Base-by-base conservation (phyloP, 192 early-diverging fungal genomes). In the Phycomyces nitens region DNA sequence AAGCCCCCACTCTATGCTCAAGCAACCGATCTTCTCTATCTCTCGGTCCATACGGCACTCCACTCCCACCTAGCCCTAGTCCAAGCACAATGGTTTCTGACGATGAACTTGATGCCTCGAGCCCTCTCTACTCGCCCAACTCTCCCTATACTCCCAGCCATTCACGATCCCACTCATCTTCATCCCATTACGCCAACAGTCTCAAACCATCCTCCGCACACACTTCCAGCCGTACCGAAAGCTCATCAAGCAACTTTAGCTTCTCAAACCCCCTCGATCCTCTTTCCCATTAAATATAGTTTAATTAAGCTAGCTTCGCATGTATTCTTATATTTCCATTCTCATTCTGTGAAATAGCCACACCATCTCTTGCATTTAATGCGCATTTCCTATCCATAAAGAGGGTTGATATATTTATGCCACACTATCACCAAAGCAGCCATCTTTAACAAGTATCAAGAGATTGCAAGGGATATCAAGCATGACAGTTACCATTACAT, bases 71-170 rank as follows among this genome's bases (percentile, higher is more conserved):
- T 12, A 69, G 66, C 8, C 71, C 71, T 18, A 73, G 71, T 38
- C 71, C 71, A 10, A 62, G 71, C 22, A 56, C 66, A 40, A 59
- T 73, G 21, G 50, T 73, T 14, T 73, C 71, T 10, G 71, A 73
- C 20, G 71, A 73, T 27, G 71, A 73, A 38, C 21, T 63, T 26
- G 62, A 63, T 42, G 44, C 22, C 8, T 56, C 66, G 21, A 69
- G 66, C 10, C 60, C 66, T 54, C 34, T 70, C n/a, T 70, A 70
- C 27, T 58, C 61, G 0, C 68, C 68, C 24, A 53, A 70, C 41
- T 64, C 56, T 5, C 68, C 68, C 12, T 60, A 64, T 38, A 70
- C 68, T n/a, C 68, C 68, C 18, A 58, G 61, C 47, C 54, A 65
- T 29, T 56, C 54, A 50, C 23, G 34, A 8, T 27, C 53, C n/a